A percentile compares a stretch with the other conserved stretches of the same genome.
Conservation (phyloP, 2,329 filamentous ascomycete species). For the Periconia digitata region DNA sequence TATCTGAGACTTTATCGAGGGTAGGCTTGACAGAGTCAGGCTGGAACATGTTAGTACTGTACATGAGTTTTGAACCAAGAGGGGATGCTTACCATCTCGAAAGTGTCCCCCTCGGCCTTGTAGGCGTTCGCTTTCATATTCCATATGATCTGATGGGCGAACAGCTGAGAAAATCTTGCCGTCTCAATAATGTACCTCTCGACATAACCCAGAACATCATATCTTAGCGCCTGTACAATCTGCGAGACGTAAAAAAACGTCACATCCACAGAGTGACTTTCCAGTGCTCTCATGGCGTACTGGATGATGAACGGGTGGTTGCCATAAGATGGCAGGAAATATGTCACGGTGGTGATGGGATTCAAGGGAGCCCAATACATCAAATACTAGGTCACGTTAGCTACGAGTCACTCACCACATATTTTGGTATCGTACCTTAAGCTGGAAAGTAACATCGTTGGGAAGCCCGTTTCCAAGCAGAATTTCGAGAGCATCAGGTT, state of each 20-base stretch:
- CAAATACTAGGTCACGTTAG: conserved; percentile 63
- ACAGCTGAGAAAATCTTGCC: conserved; percentile 94
- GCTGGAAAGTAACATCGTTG: conserved; percentile 76
- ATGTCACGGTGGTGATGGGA: conserved; percentile 87
- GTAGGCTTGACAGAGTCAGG: conserved; percentile 93
- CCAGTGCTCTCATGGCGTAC: conserved; percentile 92
- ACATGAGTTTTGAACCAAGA: background rate
- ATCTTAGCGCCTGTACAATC: conserved; percentile 91
- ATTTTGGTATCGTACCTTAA: conserved; percentile 64
- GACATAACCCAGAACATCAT: conserved; percentile 91
- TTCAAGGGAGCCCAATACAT: conserved; percentile 93
- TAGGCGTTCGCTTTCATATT: conserved; percentile 99
- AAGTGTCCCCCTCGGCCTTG: conserved; percentile 97
- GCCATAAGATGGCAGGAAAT: conserved; percentile 87
- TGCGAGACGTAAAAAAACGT: conserved; percentile 99
- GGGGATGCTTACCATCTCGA: conserved; percentile 66
- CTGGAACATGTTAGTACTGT: conserved; percentile 39
- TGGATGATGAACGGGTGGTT: conserved; percentile 94
- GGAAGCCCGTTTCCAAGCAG: conserved; percentile 78
- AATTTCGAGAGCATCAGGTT: conserved; percentile 81
- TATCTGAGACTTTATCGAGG: conserved; percentile 84
- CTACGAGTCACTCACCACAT: background rate
- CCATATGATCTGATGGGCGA: conserved; percentile 99
- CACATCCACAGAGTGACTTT: conserved; percentile 92
- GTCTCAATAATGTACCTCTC: conserved; percentile 97